Percentiles rank a stretch among this genome's conserved stretches.
These are phyloP conservation scores for Ceratocystis colombiana DNA, from an alignment of 2,329 filamentous ascomycete genomes.

Conservation along the genomic window DNA sequence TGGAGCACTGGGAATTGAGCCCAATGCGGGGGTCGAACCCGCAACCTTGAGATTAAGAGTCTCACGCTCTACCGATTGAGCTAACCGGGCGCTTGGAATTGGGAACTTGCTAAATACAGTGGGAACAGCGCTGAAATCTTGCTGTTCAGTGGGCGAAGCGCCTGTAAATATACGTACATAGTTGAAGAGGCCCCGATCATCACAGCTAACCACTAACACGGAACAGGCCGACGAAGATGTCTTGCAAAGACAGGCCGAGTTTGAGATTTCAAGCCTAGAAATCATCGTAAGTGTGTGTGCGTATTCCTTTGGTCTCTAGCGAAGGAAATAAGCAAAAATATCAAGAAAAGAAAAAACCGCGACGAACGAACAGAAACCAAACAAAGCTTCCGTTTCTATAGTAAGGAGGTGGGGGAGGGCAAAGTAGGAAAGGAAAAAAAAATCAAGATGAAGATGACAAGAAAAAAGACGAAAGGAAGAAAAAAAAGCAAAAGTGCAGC, in stretches of 20 bases:
- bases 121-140: constrained; percentile 37
- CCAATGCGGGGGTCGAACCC: constrained; percentile 35
- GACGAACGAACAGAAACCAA: not conserved
- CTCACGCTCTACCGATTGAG: constrained; percentile 65
- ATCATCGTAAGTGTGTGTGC: not conserved
- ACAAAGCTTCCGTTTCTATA: constrained; percentile 12
- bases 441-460: constrained; percentile 1
- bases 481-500: constrained; percentile 8
- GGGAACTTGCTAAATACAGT: not conserved
- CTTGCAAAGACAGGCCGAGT: not conserved
- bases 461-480: not conserved
- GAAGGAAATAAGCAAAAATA: not conserved
- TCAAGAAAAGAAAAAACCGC: not conserved
- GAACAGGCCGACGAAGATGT: not conserved
- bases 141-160: constrained; percentile 42
- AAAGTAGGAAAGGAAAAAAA: constrained; percentile 8
- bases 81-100: constrained; percentile 42
- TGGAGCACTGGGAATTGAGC: constrained; percentile 27
- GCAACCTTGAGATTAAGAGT: constrained; percentile 48
- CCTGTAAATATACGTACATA: constrained; percentile 65
- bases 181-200: constrained; percentile 43
- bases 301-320: not conserved
- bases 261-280: not conserved
- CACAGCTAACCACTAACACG: no score
- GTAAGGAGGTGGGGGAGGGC: not conserved